Base-by-base conservation (phyloP, 768 basidiomycete species). In the Austroboletus eburneus region DNA sequence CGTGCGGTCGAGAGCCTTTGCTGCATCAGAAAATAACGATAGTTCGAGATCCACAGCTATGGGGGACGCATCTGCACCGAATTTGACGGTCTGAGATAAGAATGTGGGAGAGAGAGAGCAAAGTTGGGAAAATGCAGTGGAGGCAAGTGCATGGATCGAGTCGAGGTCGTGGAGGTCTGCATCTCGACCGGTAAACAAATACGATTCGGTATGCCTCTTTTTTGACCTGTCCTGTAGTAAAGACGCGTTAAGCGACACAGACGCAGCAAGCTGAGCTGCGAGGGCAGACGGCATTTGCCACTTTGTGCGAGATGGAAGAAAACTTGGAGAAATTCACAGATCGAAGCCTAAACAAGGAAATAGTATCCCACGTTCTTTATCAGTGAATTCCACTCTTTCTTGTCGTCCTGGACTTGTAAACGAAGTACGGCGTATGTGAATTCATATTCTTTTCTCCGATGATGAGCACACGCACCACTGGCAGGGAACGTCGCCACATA, bases 161-260 rank as follows among this genome's bases (percentile, higher is more conserved):
- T 95, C 85, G 47, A 96, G 72, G 66, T 98, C 93, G 63, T 96
- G 87, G 47, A 80, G 72, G 57, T 88, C 83, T 9, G 91, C 91
- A 40, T 89, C 86, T 48, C 77, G 76, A 33, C 85, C 80, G 13
- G 86, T 80, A 66, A 95, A 96, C 29, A 99, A 79, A 70, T 97
- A 97, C 0, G 92, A 94, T 61, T 85, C 80, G 0, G 78, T 66
- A 14, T 69, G 72, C 66, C 76, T 87, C 65, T 80, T 78, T 54
- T 64, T 66, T 54, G 77, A 78, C 42, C 78, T 70, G 58, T 85
- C 80, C 57, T 80, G 72, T 8, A 94, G 76, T 29, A 92, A 72
- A 22, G 78, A 67, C 27, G 84, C 72, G 67, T 96, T 95, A 24
- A 92, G 71, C 6, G 92, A 94, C 9, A 82, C 78, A 51, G 80